Evolutionary conservation across 2,329 filamentous ascomycete genomes (phyloP).

Genomic region (Dactylonectria macrodidyma): DNA sequence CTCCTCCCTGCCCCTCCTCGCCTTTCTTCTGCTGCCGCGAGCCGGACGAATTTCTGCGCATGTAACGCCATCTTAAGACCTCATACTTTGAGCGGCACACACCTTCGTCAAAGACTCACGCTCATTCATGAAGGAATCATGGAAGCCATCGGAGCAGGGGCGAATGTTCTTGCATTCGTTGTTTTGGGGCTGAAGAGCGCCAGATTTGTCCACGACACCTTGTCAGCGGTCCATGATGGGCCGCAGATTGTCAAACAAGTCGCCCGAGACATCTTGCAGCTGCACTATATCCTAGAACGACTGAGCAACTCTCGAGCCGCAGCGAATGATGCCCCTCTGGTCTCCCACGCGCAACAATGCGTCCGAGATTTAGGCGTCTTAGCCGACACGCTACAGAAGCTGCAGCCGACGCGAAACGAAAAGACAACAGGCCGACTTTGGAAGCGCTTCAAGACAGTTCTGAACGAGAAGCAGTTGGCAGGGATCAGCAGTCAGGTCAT

Average conservation of each 20-base stretch:
- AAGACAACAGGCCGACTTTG: conserved; percentile 7
- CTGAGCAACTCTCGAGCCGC: conserved; percentile 4
- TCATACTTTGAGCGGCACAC: neutral
- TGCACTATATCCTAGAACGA: conserved; percentile 27
- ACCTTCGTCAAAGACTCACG: neutral
- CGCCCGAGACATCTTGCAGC: conserved; percentile 8
- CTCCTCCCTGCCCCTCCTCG: neutral
- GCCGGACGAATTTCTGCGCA: neutral
- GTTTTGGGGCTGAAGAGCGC: conserved; percentile 24
- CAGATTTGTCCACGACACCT: conserved; percentile 24
- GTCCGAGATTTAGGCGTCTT: conserved; percentile 14
- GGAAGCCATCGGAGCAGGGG: conserved; percentile 33
- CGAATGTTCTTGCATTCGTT: conserved; percentile 35
- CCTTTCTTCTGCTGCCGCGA: neutral
- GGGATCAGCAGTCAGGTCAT: neutral
- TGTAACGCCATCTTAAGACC: neutral
- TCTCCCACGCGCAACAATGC: conserved; percentile 9
- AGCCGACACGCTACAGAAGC: conserved; percentile 6
- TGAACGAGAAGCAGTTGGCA: conserved; percentile 21
- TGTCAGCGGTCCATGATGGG: conserved; percentile 31
- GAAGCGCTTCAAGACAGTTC: conserved; percentile 23
- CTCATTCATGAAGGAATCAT: neutral
- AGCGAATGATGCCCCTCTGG: neutral
- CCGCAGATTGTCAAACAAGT: conserved; percentile 25
- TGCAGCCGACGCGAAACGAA: conserved; percentile 14